Percentiles rank a stretch among this genome's conserved stretches.
phyloP scores from a whole-genome alignment of 2,329 filamentous ascomycete genomes.

The Fusarium miscanthi region DNA sequence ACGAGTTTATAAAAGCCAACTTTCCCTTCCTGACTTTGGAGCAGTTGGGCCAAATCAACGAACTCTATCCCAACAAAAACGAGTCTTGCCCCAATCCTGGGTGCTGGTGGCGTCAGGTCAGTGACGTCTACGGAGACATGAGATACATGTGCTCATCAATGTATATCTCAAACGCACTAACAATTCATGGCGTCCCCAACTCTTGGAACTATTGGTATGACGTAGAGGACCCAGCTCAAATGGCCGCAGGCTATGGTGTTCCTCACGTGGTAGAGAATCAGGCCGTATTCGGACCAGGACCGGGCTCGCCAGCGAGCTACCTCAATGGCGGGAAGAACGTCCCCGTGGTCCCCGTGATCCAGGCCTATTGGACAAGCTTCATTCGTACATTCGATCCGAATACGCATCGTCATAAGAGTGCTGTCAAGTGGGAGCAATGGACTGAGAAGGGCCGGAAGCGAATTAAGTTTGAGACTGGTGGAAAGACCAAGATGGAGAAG shows the following conservation, averaged over 20 bases:
- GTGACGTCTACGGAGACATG: slow-evolving; percentile 51
- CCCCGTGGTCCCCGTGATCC: slow-evolving; percentile 68
- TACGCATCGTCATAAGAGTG: slow-evolving; percentile 43
- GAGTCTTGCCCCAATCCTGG: slow-evolving; percentile 48
- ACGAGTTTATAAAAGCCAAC: slow-evolving; percentile 50
- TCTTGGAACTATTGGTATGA: slow-evolving; percentile 78
- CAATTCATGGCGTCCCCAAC: slow-evolving; percentile 47
- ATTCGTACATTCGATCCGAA: slow-evolving; percentile 76
- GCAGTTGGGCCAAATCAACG: slow-evolving; percentile 48
- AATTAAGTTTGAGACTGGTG: slow-evolving; percentile 55
- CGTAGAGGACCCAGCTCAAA: slow-evolving; percentile 68
- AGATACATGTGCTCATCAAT: slow-evolving; percentile 52
- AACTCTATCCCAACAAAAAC: slow-evolving; percentile 52
- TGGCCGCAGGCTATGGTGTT: slow-evolving; percentile 68
- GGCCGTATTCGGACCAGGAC: slow-evolving; percentile 74
- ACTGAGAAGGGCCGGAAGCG: slow-evolving; percentile 44
- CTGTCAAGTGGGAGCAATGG: slow-evolving; percentile 58
- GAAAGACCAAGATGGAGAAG: slow-evolving; percentile 55
- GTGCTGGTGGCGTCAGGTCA: slow-evolving; percentile 53
- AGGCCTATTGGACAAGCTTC: slow-evolving; percentile 81
- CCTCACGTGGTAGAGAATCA: slow-evolving; percentile 74
- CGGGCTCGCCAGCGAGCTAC: slow-evolving; percentile 69
- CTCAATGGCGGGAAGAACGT: slow-evolving; percentile 62
- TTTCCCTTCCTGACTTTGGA: slow-evolving; percentile 49
- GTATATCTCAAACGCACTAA: slow-evolving; percentile 46